Evolutionary conservation across 2,329 filamentous ascomycete species (phyloP).

Genomic region (Diaporthe nobilis): DNA sequence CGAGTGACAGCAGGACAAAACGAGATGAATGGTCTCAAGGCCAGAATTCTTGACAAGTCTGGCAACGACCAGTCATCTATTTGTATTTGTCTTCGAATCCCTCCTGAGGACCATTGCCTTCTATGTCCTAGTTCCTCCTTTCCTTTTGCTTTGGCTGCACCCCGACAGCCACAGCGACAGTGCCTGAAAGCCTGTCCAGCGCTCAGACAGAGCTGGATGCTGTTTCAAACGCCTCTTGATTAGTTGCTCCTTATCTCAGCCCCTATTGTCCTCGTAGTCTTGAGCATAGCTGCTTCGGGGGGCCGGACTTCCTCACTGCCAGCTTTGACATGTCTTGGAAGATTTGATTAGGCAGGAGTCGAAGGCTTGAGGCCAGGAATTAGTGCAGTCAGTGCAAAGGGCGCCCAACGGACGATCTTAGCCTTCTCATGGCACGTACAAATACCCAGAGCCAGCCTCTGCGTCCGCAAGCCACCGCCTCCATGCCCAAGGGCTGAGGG

Average conservation of each 20-base stretch:
- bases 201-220: neutral
- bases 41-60: neutral
- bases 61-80: neutral
- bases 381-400: neutral
- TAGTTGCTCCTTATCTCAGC: neutral
- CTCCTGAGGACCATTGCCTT: neutral
- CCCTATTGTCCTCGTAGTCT: neutral
- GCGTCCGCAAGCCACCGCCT: neutral
- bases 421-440: neutral
- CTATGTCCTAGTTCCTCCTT: neutral
- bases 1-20: neutral
- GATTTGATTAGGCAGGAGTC: conserved; percentile 17
- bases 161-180: neutral
- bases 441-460: neutral
- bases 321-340: conserved; percentile 14
- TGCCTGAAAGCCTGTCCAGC: neutral
- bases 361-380: neutral
- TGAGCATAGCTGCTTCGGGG: neutral
- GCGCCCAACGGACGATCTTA: neutral
- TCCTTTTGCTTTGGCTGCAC: neutral
- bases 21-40: neutral
- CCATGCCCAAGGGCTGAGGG: neutral
- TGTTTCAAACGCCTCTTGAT: neutral
- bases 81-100: neutral
- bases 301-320: neutral